Evolutionary conservation across 768 basidiomycete species (phyloP), one percentile per base, ranked within the genome.

Genomic region (Phanerodontia chrysosporium): DNA sequence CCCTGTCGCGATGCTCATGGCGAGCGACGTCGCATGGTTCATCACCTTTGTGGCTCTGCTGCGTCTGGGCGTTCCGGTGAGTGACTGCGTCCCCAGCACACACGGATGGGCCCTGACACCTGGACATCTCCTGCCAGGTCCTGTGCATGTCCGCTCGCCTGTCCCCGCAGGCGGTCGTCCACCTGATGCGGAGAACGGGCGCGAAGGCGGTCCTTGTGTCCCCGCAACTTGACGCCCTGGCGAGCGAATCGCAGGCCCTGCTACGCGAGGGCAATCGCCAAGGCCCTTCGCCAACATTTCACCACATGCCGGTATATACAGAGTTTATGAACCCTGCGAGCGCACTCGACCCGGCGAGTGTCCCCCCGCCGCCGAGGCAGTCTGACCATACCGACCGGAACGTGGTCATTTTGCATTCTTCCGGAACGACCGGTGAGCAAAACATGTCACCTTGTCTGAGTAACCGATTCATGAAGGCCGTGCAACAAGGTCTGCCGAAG

Each of bases 401-500:
- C 16, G 75, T 75, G 0, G 55, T 79, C 16, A 78, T 81, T n/a
- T 61, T 81, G 53, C 80, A 81, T 59, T 78, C 80, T 0, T 81
- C 78, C 3, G 80, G 80, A 13, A 80, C 80, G 3, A 61, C 60
- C 18, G 60, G 60, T 56, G 24, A 18, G 60, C n/a, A n/a, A n/a
- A n/a, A n/a, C n/a, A n/a, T n/a, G n/a, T n/a, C n/a, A n/a, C n/a
- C n/a, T n/a, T n/a, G n/a, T n/a, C n/a, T n/a, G n/a, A n/a, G n/a
- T n/a, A n/a, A n/a, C n/a, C n/a, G n/a, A n/a, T n/a, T n/a, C n/a
- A n/a, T n/a, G n/a, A n/a, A n/a, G n/a, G n/a, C 42, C 2, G 9
- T n/a, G n/a, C n/a, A n/a, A n/a, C n/a, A n/a, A n/a, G 80, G 78
- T n/a, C 69, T 79, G 36, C 80, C 80, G 1, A 81, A 81, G 64